Conservation (phyloP, 495 filamentous ascomycete genomes). For the Tuber indicum region DNA sequence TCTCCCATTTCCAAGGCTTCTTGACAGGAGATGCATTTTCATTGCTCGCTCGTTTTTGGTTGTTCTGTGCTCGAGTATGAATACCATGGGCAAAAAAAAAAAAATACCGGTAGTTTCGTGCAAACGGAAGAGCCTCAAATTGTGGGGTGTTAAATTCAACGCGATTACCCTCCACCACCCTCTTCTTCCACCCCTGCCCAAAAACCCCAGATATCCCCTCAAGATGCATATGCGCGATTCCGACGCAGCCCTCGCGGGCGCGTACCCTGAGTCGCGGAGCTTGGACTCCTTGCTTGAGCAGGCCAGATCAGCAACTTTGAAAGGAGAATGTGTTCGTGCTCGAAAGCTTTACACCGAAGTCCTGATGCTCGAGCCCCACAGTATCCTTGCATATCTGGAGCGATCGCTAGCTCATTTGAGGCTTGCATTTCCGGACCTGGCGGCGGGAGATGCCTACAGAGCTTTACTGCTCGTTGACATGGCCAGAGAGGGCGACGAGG, state of each 20-base stretch:
- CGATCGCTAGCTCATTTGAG: constrained; percentile 63
- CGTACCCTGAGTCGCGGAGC: not conserved
- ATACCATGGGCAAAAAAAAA: not conserved
- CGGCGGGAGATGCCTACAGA: constrained; percentile 82
- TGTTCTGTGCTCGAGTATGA: too few relatives aligned
- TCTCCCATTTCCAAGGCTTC: too few relatives aligned
- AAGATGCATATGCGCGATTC: not conserved
- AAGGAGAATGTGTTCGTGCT: constrained; percentile 4
- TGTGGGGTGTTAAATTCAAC: not conserved
- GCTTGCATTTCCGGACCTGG: constrained; percentile 82
- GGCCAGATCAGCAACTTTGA: not conserved
- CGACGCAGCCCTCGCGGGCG: not conserved
- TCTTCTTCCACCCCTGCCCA: not conserved
- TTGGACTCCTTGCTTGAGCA: not conserved
- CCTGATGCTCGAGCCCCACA: constrained; percentile 59
- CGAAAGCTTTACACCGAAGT: constrained; percentile 41
- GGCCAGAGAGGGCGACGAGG: constrained; percentile 47
- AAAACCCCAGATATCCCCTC: not conserved
- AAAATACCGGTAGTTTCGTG: not conserved
- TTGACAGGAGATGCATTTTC: too few relatives aligned
- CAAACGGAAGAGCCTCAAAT: not conserved
- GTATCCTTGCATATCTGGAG: constrained; percentile 66
- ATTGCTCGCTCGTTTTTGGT: too few relatives aligned
- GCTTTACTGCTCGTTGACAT: constrained; percentile 81
- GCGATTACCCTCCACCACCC: not conserved